Percentiles rank a stretch among this genome's conserved stretches.
These are phyloP conservation scores for Taphrina populina DNA, from an alignment of 1,139 yeast species.

Conservation along the genomic window DNA sequence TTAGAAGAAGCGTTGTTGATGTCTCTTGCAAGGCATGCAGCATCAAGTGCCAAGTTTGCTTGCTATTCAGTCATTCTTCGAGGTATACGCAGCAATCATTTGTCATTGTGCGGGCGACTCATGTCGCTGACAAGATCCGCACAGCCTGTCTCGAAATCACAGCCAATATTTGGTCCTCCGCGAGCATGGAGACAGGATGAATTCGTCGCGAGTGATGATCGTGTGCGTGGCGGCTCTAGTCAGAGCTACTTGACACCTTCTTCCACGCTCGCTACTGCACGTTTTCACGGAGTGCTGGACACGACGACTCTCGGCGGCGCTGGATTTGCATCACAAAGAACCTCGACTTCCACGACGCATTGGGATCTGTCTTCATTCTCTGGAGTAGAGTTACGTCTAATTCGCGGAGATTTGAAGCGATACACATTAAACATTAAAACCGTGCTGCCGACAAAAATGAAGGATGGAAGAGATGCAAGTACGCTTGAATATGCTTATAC, in stretches of 20 bases:
- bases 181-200: constrained; percentile 33
- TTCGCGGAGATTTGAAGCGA: constrained; percentile 21
- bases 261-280: constrained; percentile 11
- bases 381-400: constrained; percentile 29
- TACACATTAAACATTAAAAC: constrained; percentile 32
- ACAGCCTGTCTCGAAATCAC: constrained; percentile 7
- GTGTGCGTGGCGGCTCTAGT: constrained; percentile 33
- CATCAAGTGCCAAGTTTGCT: too few species aligned
- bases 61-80: too few species aligned
- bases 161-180: constrained; percentile 30
- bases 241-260: constrained; percentile 15
- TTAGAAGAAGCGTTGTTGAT: too few species aligned
- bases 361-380: constrained; percentile 31
- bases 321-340: constrained; percentile 34
- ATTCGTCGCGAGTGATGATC: constrained; percentile 30
- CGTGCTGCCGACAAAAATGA: constrained; percentile 8
- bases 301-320: constrained; percentile 35
- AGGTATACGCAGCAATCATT: too few species aligned
- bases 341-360: constrained; percentile 5
- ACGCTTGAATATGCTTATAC: constrained; percentile 26
- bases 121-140: background rate
- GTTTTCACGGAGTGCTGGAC: constrained; percentile 33
- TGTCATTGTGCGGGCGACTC: too few species aligned
- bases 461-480: constrained; percentile 13
- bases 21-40: too few species aligned